Percentiles rank a stretch among this genome's conserved stretches.
These are phyloP conservation scores for Pulicaria dysenterica DNA, from an alignment of 129 eudicot genomes.

Conservation along the genomic window DNA sequence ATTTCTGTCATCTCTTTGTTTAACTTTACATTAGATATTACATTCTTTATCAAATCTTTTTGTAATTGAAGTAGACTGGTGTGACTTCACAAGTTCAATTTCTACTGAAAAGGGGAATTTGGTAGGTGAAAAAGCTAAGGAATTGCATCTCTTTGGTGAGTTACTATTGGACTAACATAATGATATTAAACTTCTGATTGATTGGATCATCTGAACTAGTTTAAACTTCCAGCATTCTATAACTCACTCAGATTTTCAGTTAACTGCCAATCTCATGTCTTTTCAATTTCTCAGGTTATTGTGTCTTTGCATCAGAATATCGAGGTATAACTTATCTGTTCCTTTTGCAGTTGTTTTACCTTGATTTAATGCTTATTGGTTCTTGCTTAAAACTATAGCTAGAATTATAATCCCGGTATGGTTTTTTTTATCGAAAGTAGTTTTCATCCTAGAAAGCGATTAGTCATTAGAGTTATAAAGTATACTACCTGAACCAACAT, in stretches of 20 bases:
- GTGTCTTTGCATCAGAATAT: slow-evolving; percentile 59
- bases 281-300: slow-evolving; percentile 47
- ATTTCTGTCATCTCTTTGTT: slow-evolving; percentile 8
- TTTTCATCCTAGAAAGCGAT: too few species aligned
- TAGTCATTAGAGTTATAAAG: too few species aligned
- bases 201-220: too few species aligned
- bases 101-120: not conserved
- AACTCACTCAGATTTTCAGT: not conserved
- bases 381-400: slow-evolving; percentile 2
- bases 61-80: not conserved
- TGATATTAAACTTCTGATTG: not conserved
- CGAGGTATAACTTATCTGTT: slow-evolving; percentile 44
- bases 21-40: not conserved
- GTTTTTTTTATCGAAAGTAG: too few species aligned
- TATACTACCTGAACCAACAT: too few species aligned
- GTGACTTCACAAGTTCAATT: too few species aligned
- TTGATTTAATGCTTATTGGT: not conserved
- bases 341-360: slow-evolving; percentile 6
- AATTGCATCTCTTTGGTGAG: not conserved
- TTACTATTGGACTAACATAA: not conserved
- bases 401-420: too few species aligned
- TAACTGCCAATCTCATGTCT: slow-evolving; percentile 7
- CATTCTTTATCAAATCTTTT: not conserved
- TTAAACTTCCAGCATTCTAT: not conserved
- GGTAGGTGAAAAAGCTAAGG: not conserved